A percentile compares a stretch with the other conserved stretches of the same genome.
These are phyloP conservation scores for Buxus sempervirens DNA, from an alignment of 164 flowering plant genomes.

Conservation along the genomic window DNA sequence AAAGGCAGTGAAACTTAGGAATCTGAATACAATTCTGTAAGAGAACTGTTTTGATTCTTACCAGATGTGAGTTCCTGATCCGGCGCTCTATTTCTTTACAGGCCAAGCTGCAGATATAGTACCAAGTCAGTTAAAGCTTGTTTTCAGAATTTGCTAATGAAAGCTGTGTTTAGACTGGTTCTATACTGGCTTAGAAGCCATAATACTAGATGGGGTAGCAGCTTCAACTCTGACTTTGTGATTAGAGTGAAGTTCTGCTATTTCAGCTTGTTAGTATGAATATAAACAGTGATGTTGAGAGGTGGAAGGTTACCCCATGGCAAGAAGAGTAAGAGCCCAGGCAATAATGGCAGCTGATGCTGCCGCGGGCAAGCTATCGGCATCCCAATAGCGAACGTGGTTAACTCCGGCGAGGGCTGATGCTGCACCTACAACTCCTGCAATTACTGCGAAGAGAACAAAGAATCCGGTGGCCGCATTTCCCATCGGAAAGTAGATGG, in stretches of 20 bases:
- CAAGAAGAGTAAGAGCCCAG: constrained; percentile 78
- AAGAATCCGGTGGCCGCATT: constrained; percentile 92
- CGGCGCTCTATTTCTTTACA: constrained; percentile 69
- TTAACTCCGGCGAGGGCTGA: constrained; percentile 56
- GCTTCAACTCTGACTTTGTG: too few relatives aligned
- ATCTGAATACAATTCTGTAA: background rate
- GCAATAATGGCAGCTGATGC: constrained; percentile 64
- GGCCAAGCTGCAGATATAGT: constrained; percentile 56
- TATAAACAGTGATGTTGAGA: background rate
- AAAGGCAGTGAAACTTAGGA: background rate
- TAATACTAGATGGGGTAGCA: too few relatives aligned
- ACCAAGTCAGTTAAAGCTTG: background rate
- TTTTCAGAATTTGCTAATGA: background rate
- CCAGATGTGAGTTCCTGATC: constrained; percentile 64
- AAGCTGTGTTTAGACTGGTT: too few relatives aligned
- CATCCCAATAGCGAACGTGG: constrained; percentile 56
- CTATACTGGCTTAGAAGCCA: too few relatives aligned
- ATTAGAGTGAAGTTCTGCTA: too few relatives aligned
- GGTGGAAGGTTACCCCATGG: constrained; percentile 62
- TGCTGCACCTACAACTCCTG: constrained; percentile 80
- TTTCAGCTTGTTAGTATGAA: background rate
- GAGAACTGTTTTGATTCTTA: constrained; percentile 20
- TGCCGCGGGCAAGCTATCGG: constrained; percentile 63
- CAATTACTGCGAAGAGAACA: constrained; percentile 62
- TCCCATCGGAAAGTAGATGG: constrained; percentile 85